phyloP scores from a whole-genome alignment of 345 rosid species.

The Corchorus olitorius region DNA sequence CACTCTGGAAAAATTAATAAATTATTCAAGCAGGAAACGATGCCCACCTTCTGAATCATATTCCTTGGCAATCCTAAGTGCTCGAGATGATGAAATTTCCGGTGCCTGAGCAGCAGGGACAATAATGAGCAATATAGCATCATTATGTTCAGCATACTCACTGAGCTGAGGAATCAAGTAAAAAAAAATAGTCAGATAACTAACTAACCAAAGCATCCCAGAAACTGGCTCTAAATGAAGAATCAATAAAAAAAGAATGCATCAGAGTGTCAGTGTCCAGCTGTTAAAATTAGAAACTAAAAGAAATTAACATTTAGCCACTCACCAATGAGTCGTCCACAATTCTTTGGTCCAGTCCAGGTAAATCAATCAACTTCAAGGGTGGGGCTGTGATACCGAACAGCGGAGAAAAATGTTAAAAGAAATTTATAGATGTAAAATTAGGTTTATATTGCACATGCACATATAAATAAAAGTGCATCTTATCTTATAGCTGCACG shows the following conservation, averaged over 20 bases:
- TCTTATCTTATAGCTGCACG: background rate
- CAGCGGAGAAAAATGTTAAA: background rate
- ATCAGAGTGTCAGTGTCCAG: background rate
- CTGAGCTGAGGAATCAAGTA: slow-evolving; percentile 53
- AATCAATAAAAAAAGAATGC: background rate
- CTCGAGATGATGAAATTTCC: slow-evolving; percentile 89
- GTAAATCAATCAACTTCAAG: slow-evolving; percentile 87
- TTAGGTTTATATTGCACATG: background rate
- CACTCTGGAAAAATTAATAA: background rate
- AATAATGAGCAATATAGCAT: slow-evolving; percentile 87
- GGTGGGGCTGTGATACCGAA: slow-evolving; percentile 78
- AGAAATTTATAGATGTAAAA: background rate
- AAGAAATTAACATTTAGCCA: slow-evolving; percentile 5
- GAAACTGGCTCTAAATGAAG: background rate
- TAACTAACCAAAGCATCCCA: slow-evolving; percentile 18
- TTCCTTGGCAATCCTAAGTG: slow-evolving; percentile 92
- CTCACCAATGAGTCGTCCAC: slow-evolving; percentile 90
- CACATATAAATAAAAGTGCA: background rate
- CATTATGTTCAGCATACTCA: slow-evolving; percentile 78
- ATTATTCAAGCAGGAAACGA: slow-evolving; percentile 18
- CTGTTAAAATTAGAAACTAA: slow-evolving; percentile 8
- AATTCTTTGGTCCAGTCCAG: slow-evolving; percentile 96
- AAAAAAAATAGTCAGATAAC: slow-evolving; percentile 17
- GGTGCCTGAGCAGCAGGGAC: slow-evolving; percentile 90
- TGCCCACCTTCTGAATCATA: slow-evolving; percentile 83